Base-by-base conservation (phyloP, 2,329 filamentous ascomycete genomes). In the Clonostachys byssicola region DNA sequence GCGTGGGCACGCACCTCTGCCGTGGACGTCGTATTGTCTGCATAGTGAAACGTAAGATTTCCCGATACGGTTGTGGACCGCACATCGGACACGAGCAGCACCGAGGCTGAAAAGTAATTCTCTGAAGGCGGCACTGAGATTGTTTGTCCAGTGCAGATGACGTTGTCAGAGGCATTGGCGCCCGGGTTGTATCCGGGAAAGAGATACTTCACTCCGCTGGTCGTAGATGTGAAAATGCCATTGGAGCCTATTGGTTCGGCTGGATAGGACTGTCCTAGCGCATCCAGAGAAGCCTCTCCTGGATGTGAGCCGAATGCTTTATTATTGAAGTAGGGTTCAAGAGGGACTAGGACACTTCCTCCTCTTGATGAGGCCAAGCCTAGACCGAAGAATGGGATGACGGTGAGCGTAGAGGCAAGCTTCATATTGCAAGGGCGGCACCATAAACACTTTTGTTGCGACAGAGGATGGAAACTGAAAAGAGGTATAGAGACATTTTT, bases 211-310 rank as follows among this genome's bases (percentile, higher is more conserved):
- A 74, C 60, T 12, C 73, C 72, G 1, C 70, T 70, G 8, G 63
- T 54, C 5, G 56, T 56, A 2, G 70, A 73, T 5, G 59, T 66
- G 50, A 71, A 74, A 18, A 57, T 54, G 14, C 48, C 48, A 23
- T 61, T 58, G 7, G 60, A 61, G 20, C 55, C 47, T 13, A 66
- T 43, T 14, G 52, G 49, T 3, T 64, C 60, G 12, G 59, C 59
- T 7, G 71, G 70, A 47, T 70, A 75, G 0, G 71, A 72, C 43
- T 73, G 63, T 40, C 66, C 65, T 4, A 66, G 52, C 3, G 49
- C 52, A 46, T 76, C 70, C 48, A 76, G 73, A n/a, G 67, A 60
- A 2, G 73, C 67, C 52, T 75, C 70, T 3, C 71, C 71, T 1
- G 73, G 67, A 12, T 60, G 60, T 0, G 62, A 61, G 4, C 71